Evolutionary conservation across 805 yeast genomes (phyloP), one percentile per base, ranked within the genome.

Genomic region (Cyberlindnera galapagoensis): DNA sequence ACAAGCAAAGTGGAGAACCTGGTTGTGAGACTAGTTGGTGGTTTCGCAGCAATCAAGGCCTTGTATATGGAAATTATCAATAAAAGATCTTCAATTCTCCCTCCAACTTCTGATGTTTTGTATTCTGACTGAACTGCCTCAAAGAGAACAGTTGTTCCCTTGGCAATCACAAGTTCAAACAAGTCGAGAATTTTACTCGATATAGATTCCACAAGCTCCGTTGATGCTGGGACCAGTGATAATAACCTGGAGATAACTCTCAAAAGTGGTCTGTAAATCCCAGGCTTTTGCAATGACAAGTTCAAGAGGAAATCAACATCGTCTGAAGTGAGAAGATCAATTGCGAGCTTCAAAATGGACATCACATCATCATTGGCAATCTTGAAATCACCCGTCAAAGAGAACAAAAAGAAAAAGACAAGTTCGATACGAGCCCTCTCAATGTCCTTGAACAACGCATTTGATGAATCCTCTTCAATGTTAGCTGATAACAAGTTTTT

Each of bases 381-480:
- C 5, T 40, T 34, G 6, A 36, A 28, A 4, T 30, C 24, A 6
- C 33, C 20, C 2, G 52, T 35, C 8, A 40, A 22, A 10, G 48
- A 34, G 30, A 42, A 37, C 12, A 44, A 26, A 21, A 52, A 38
- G 60, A 52, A 74, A 67, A 58, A 87, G 66, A 37, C 82, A 25
- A 85, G 57, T 46, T 84, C 88, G 24, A 78, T 62, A 30, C 94
- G 68, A 31, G 71, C 82, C 28, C 71, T 66, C 43, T 67, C 75
- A 3, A 80, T 63, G 13, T 67, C 69, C 4, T 58, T 54, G 45
- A 75, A 73, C 5, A 68, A 34, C 2, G 67, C 61, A 2, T 70
- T 57, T 3, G 72, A 65, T 3, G 66, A 55, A 7, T 81, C 82
- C 36, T 71, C 76, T 1, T 65, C 62, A 19, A 59, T 52, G 41